A percentile compares a stretch with the other conserved stretches of the same genome.
Evolutionary conservation across 1,139 yeast species (phyloP).

Genomic region (Magnusiomyces clavatus): DNA sequence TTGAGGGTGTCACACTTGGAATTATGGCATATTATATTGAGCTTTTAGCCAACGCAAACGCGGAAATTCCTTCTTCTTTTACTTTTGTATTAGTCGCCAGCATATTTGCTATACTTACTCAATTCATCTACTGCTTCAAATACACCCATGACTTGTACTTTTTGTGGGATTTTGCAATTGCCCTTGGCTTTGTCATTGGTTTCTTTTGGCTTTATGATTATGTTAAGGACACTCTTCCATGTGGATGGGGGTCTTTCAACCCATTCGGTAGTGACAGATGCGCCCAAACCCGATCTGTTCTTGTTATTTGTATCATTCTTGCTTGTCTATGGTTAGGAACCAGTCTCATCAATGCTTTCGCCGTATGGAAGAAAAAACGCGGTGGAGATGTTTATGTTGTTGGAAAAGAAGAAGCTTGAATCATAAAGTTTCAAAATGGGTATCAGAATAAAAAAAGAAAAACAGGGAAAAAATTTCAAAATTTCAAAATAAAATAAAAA

Average conservation of each 20-base stretch:
- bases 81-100: conserved; percentile 25
- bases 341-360: conserved; percentile 17
- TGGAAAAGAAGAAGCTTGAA: too few species aligned
- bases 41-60: conserved; percentile 13
- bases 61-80: conserved; percentile 22
- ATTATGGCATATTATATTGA: conserved; percentile 27
- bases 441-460: too few species aligned
- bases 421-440: too few species aligned
- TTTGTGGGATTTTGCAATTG: conserved; percentile 26
- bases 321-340: conserved; percentile 26
- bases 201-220: conserved; percentile 28
- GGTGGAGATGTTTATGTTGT: too few species aligned
- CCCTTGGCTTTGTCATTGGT: conserved; percentile 24
- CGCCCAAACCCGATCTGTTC: conserved; percentile 27
- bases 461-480: too few species aligned
- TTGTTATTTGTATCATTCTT: conserved; percentile 25
- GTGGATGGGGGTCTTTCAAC: conserved; percentile 28
- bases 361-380: conserved; percentile 10
- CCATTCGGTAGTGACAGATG: conserved; percentile 28
- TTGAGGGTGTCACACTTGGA: conserved; percentile 28
- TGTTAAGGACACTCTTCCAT: conserved; percentile 18
- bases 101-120: conserved; percentile 25
- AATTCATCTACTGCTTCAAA: conserved; percentile 27
- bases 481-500: too few species aligned
- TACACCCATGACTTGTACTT: conserved; percentile 22